These are phyloP conservation scores for Aspergillus ostianus DNA, from an alignment of 495 filamentous ascomycete species.

Conservation along the genomic window DNA sequence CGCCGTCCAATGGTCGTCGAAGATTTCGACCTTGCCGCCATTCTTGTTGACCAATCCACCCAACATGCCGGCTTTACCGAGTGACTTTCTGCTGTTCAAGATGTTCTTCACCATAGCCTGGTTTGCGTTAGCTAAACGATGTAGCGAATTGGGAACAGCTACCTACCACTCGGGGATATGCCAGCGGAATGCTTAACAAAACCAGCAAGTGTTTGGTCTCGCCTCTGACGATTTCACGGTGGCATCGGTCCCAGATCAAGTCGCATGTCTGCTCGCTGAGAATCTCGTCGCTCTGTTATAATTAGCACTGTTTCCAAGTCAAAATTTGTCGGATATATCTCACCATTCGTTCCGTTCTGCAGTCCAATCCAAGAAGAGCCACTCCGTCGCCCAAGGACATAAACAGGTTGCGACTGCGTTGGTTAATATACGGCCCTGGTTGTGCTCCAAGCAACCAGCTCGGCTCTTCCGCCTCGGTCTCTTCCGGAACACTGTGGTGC, in stretches of 20 bases:
- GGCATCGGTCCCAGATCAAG: slow-evolving; percentile 78
- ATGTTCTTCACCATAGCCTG: slow-evolving; percentile 67
- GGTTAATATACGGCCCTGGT: slow-evolving; percentile 87
- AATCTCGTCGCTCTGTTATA: slow-evolving; percentile 64
- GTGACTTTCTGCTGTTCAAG: slow-evolving; percentile 82
- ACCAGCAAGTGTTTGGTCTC: slow-evolving; percentile 88
- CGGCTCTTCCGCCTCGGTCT: slow-evolving; percentile 78
- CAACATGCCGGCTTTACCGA: slow-evolving; percentile 78
- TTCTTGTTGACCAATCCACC: slow-evolving; percentile 82
- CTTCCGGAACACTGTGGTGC: slow-evolving; percentile 81
- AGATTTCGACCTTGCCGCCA: slow-evolving; percentile 88
- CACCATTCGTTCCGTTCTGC: slow-evolving; percentile 82
- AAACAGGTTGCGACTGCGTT: slow-evolving; percentile 82
- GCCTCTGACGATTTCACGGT: slow-evolving; percentile 75
- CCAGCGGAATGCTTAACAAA: slow-evolving; percentile 80
- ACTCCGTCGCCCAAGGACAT: slow-evolving; percentile 76
- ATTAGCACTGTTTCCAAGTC: slow-evolving; percentile 21
- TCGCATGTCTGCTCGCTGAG: slow-evolving; percentile 79
- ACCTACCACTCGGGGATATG: slow-evolving; percentile 82
- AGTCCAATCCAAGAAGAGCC: slow-evolving; percentile 83
- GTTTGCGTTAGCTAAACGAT: slow-evolving; percentile 12
- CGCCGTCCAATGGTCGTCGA: slow-evolving; percentile 98
- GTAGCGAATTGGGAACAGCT: slow-evolving; percentile 10
- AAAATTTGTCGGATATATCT: slow-evolving; percentile 7
- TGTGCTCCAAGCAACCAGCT: slow-evolving; percentile 82